phyloP scores from a whole-genome alignment of 148 eudicot species.

The Pharnaceum exiguum region DNA sequence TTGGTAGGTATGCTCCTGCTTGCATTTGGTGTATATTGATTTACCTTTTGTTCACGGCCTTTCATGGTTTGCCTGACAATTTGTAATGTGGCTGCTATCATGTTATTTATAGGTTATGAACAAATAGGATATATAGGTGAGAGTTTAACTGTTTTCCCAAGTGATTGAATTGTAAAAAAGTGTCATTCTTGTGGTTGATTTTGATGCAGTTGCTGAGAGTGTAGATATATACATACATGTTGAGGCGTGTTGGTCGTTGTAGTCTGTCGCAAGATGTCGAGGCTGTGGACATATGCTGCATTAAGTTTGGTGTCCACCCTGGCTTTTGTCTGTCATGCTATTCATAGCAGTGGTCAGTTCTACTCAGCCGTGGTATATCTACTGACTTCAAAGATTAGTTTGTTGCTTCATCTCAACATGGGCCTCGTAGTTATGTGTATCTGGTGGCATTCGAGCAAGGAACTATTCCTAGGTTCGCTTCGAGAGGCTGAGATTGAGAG shows the following conservation, averaged over 20 bases:
- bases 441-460: constrained; percentile 80
- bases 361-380: constrained; percentile 87
- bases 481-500: constrained; percentile 99
- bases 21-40: too few species aligned
- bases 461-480: constrained; percentile 74
- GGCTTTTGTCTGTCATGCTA: constrained; percentile 78
- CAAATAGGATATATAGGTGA: too few species aligned
- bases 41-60: too few species aligned
- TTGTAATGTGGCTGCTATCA: too few species aligned
- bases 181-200: too few species aligned
- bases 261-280: constrained; percentile 56
- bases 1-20: too few species aligned
- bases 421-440: constrained; percentile 85
- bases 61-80: too few species aligned
- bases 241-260: neutral
- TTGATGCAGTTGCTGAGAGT: too few species aligned
- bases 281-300: constrained; percentile 75
- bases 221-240: too few species aligned
- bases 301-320: constrained; percentile 68
- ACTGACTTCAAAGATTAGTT: constrained; percentile 85
- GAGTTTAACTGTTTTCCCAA: too few species aligned
- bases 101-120: too few species aligned
- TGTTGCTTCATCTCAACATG: constrained; percentile 93
- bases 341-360: constrained; percentile 86
- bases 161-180: too few species aligned